Base-by-base conservation (phyloP, 345 rosid species). In the Citrus inodora region DNA sequence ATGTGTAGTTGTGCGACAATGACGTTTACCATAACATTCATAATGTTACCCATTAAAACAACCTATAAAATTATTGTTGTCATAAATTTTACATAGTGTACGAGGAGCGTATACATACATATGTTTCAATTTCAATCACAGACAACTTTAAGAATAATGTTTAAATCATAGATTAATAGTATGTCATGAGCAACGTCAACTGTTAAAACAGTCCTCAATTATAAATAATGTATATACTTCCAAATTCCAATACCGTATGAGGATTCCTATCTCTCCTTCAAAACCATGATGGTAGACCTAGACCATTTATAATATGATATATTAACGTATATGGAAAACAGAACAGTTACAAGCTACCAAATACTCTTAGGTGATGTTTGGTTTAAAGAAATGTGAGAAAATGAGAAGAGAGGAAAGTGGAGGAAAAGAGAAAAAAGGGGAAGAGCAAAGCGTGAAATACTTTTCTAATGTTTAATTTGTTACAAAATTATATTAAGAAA, bases 1-100 rank as follows among this genome's bases (percentile, higher is more conserved):
- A 6, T 1, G 24, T 2, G 3, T 5, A 1, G 0, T 17, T 0
- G 1, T 2, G 60, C 21, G n/a, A 21, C 2, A 55, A 4, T 22
- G 0, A 2, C 11, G 14, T 9, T 58, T n/a, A 5, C 5, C 28
- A n/a, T n/a, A n/a, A 22, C 6, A 17, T 51, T 6, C 6, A 33
- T 0, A 48, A 14, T 48, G 0, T 51, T 51, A 51, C 7, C 0
- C 0, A 3, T 11, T 42, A 42, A 3, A 42, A 56, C 60, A 58
- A 22, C 0, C 25, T 25, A 7, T 19, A 1, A 0, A 7, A 0
- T 8, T 33, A 38, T 11, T 4, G 10, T 10, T 8, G 10, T 21
- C 30, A 22, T 3, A n/a, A 10, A 4, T 24, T 42, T 14, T 22
- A 69, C 6, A 6, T 42, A 24, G 9, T 0, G 3, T 40, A 38